Evolutionary conservation across 345 rosid genomes (phyloP).

Genomic region (Aquilaria yunnanensis): DNA sequence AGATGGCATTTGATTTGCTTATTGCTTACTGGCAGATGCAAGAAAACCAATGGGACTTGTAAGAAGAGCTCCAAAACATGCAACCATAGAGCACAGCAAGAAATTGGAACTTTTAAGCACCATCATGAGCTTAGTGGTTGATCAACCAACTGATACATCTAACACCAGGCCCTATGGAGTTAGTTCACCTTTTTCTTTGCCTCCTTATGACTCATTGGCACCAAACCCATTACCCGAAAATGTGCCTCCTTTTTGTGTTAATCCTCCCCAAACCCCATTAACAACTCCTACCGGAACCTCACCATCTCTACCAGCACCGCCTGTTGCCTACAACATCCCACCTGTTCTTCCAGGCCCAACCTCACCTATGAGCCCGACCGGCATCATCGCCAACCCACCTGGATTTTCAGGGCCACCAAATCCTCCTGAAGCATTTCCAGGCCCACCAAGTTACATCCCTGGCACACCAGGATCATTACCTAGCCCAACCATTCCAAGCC

Average conservation of each 20-base stretch:
- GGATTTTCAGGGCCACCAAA: conserved; percentile 1
- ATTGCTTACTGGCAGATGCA: conserved; percentile 25
- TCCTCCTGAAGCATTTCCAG: conserved; percentile 6
- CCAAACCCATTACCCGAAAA: conserved; percentile 40
- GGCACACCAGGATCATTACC: conserved; percentile 16
- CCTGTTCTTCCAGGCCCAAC: conserved; percentile 30
- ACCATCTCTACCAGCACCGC: conserved; percentile 20
- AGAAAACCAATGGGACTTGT: conserved; percentile 18
- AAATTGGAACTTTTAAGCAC: conserved; percentile 30
- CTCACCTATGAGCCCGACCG: conserved; percentile 43
- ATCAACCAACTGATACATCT: conserved; percentile 37
- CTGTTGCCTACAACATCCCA: conserved; percentile 2
- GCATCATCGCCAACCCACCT: conserved; percentile 11
- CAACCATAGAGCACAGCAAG: conserved; percentile 20
- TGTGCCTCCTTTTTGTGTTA: conserved; percentile 47
- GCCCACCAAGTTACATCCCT: conserved; percentile 28
- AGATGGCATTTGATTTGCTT: no score
- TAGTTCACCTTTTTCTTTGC: conserved; percentile 48
- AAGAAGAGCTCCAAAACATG: conserved; percentile 7
- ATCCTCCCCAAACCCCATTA: conserved; percentile 43
- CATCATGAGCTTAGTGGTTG: conserved; percentile 36
- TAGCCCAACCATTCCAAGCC: conserved; percentile 19
- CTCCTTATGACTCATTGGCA: conserved; percentile 51
- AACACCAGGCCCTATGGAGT: conserved; percentile 42
- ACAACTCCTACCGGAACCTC: conserved; percentile 20